Evolutionary conservation across 345 rosid species (phyloP).

Genomic region (Luvunga scandens): DNA sequence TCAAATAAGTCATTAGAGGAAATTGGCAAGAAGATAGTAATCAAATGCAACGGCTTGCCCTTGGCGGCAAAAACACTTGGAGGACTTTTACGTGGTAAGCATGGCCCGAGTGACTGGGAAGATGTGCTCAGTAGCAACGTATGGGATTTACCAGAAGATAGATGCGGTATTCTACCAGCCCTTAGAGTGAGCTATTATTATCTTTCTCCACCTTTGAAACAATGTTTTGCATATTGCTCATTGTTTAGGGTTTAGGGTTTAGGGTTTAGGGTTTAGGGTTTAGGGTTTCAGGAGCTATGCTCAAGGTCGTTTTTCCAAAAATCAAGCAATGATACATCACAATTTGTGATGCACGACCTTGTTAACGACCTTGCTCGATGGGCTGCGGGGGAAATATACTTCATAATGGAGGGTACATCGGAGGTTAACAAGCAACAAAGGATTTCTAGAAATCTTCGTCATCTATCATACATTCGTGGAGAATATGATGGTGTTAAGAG

Average conservation of each 20-base stretch:
- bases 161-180: background rate
- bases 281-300: background rate
- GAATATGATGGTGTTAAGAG: background rate
- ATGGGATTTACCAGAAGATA: constrained; percentile 1
- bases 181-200: background rate
- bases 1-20: background rate
- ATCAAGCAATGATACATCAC: background rate
- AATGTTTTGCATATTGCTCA: constrained; percentile 11
- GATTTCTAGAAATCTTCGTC: background rate
- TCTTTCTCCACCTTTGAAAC: background rate
- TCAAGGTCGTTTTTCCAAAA: constrained; percentile 9
- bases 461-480: background rate
- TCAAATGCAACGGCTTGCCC: background rate
- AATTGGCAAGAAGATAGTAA: background rate
- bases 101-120: background rate
- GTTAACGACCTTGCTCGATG: constrained; percentile 10
- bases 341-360: constrained; percentile 17
- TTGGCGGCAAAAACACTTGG: background rate
- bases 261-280: too few species aligned
- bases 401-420: background rate
- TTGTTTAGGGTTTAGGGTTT: too few species aligned
- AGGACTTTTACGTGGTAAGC: background rate
- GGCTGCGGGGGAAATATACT: background rate
- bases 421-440: background rate
- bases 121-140: background rate